These are phyloP conservation scores for Middelhovenomyces tepae DNA, from an alignment of 805 yeast genomes.

Conservation along the genomic window DNA sequence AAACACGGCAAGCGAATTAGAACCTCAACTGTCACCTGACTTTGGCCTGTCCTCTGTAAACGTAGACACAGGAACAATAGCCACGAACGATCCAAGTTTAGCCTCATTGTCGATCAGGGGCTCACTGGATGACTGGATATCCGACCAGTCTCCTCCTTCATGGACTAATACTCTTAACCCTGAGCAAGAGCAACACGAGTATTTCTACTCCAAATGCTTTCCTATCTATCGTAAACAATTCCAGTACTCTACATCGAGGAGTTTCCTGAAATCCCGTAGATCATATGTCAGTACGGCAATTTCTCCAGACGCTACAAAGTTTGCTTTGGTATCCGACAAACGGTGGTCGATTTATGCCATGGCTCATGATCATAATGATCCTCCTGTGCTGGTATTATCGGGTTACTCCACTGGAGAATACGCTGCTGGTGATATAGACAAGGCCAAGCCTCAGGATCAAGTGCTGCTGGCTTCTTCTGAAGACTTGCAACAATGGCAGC, in stretches of 20 bases:
- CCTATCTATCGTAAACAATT: slow-evolving; percentile 66
- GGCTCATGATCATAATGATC: slow-evolving; percentile 33
- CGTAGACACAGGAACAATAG: too few species aligned
- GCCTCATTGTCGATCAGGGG: not conserved
- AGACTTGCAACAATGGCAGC: not conserved
- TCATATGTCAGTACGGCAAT: slow-evolving; percentile 48
- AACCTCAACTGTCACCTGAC: too few species aligned
- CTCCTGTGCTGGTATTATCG: slow-evolving; percentile 54
- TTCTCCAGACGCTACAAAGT: slow-evolving; percentile 54
- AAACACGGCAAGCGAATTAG: too few species aligned
- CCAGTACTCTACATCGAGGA: slow-evolving; percentile 42
- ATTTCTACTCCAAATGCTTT: slow-evolving; percentile 66
- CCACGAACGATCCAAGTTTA: slow-evolving; percentile 2
- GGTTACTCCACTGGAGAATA: slow-evolving; percentile 56
- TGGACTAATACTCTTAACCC: not conserved
- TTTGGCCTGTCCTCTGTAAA: too few species aligned
- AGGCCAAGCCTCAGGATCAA: slow-evolving; percentile 1
- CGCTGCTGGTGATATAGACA: slow-evolving; percentile 20
- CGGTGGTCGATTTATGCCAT: slow-evolving; percentile 69
- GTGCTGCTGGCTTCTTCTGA: not conserved
- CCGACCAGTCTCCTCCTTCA: not conserved
- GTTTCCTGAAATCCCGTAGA: slow-evolving; percentile 31
- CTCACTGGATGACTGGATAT: not conserved
- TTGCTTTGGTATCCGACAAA: slow-evolving; percentile 57
- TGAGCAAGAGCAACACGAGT: slow-evolving; percentile 14